These are phyloP conservation scores for Huntiella decipiens DNA, from an alignment of 2,329 filamentous ascomycete genomes.

Conservation along the genomic window DNA sequence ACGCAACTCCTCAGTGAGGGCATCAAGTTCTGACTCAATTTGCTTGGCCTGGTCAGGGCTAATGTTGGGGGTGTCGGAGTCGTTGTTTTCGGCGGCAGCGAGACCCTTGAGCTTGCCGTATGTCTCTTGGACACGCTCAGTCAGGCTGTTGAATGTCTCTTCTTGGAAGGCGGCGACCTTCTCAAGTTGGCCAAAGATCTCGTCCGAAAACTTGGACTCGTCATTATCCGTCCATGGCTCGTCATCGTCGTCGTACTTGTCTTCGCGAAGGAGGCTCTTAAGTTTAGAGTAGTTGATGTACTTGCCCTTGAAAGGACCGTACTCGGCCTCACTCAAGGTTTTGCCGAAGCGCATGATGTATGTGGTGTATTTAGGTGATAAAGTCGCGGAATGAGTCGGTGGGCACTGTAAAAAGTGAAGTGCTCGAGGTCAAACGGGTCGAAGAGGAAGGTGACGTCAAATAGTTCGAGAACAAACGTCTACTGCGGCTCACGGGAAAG, in stretches of 20 bases:
- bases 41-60: constrained; percentile 41
- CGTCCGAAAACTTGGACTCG: constrained; percentile 83
- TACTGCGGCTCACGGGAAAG: neutral
- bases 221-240: constrained; percentile 80
- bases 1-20: constrained; percentile 75
- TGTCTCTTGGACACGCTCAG: constrained; percentile 32
- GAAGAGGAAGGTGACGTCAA: neutral
- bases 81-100: constrained; percentile 42
- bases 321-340: constrained; percentile 62
- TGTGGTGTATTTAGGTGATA: neutral
- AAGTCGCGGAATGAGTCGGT: neutral
- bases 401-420: neutral
- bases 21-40: constrained; percentile 63
- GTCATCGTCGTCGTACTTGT: constrained; percentile 40
- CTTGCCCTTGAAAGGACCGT: constrained; percentile 75
- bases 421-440: neutral
- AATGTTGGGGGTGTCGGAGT: constrained; percentile 27
- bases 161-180: constrained; percentile 86
- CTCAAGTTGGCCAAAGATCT: constrained; percentile 89
- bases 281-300: constrained; percentile 95
- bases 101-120: constrained; percentile 63
- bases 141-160: constrained; percentile 44
- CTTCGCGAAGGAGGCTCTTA: constrained; percentile 72
- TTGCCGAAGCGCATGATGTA: constrained; percentile 74
- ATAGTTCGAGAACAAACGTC: neutral